Base-by-base conservation (phyloP, 768 basidiomycete genomes). In the Suillus brevipes region DNA sequence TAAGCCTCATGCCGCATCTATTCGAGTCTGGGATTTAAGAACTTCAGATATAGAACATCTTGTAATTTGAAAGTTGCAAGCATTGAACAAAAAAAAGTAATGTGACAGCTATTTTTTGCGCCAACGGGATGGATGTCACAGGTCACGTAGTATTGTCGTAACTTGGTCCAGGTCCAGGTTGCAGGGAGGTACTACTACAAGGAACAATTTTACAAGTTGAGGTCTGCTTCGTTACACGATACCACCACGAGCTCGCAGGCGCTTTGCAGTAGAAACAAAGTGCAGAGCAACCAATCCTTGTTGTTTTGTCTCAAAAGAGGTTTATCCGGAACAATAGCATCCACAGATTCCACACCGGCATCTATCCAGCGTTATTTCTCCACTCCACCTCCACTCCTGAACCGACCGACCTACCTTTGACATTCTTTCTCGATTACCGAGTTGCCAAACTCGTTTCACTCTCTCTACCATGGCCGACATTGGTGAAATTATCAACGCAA, bases 401-500 rank as follows among this genome's bases (percentile, higher is more conserved):
- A 52, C 65, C 36, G 43, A 59, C 68, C 61, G 52, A 59, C 68
- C 61, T 52, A 74, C 67, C 59, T 49, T 65, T 59, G 18, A 70
- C 69, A 52, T 57, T 74, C 73, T 52, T 70, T 72, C 36, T 42
- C 62, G 49, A 65, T 50, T 50, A 25, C 65, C 63, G 68, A 66
- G 69, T 68, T 62, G 13, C 28, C 37, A 28, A 66, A 66, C 72
- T 74, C 67, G 37, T 58, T 65, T 68, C 63, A 62, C 55, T 52
- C 64, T 50, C 65, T 43, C 23, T 58, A 71, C 59, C 55, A 81
- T 81, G 78, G 56, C 77, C 56, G 66, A 67, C 68, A 75, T 75
- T 34, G 73, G 71, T 28, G 47, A 71, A 43, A 72, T 82, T 62
- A 74, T 81, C 69, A 64, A 75, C 64, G 66, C 71, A 56, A 79